phyloP scores from a whole-genome alignment of 2,329 filamentous ascomycete genomes.

The Microdochium nivale region DNA sequence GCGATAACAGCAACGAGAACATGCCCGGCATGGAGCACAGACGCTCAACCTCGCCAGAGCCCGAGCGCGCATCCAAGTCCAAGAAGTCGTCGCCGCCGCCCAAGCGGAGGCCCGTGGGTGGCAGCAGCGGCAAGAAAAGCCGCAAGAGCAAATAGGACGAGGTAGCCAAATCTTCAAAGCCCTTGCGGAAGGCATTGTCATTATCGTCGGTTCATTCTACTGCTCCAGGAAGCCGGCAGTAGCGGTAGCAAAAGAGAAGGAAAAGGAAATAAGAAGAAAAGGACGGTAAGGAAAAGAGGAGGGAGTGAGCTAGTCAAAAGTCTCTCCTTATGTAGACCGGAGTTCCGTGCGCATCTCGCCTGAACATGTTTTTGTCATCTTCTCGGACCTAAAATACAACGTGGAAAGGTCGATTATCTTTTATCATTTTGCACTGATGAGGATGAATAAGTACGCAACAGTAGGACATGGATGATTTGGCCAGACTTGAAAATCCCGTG shows the following conservation, averaged over 20 bases:
- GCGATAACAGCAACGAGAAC: conserved; percentile 22
- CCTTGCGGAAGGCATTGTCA: background rate
- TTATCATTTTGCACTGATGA: too few species aligned
- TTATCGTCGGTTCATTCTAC: background rate
- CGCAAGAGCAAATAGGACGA: conserved; percentile 20
- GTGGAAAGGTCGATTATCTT: too few species aligned
- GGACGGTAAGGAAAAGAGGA: background rate
- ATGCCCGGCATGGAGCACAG: conserved; percentile 29
- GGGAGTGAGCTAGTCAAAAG: background rate
- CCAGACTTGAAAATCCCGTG: too few species aligned
- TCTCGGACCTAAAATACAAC: too few species aligned
- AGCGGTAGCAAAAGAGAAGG: background rate
- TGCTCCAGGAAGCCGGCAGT: background rate
- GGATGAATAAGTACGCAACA: too few species aligned
- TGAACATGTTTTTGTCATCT: too few species aligned
- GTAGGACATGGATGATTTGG: too few species aligned
- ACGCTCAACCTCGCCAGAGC: conserved; percentile 12
- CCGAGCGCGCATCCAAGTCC: conserved; percentile 19
- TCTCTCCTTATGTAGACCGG: background rate
- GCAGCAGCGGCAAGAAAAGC: conserved; percentile 17
- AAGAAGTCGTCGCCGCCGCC: conserved; percentile 28
- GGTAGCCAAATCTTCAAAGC: background rate
- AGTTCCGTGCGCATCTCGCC: background rate
- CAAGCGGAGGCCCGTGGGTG: conserved; percentile 29
- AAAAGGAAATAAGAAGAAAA: background rate